Conservation (phyloP, 2,329 filamentous ascomycete species). For the Aspergillus sp. region DNA sequence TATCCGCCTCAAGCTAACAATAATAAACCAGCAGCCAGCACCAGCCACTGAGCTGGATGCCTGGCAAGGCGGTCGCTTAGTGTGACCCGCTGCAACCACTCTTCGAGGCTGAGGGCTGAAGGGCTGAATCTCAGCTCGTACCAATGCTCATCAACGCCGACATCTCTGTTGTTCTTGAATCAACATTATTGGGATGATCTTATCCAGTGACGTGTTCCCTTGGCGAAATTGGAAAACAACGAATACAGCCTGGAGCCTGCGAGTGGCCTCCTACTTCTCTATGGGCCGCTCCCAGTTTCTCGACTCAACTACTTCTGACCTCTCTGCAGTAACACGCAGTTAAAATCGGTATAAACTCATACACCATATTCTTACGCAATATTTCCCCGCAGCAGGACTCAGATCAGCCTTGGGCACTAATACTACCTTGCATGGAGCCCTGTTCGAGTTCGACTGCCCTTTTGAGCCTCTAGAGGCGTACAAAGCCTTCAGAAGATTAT, state of each 20-base stretch:
- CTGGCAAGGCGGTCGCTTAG: constrained; percentile 24
- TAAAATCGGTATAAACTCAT: not conserved
- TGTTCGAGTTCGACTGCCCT: not conserved
- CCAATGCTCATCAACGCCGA: not conserved
- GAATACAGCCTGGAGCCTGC: not conserved
- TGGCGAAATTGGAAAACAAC: not conserved
- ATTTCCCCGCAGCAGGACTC: not conserved
- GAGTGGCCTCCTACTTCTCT: not conserved
- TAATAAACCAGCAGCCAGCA: constrained; percentile 13
- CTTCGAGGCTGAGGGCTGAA: constrained; percentile 12
- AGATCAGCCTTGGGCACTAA: not conserved
- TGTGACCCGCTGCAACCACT: constrained; percentile 20
- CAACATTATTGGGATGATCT: not conserved
- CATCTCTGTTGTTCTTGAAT: not conserved
- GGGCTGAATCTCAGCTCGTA: constrained; percentile 8
- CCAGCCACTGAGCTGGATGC: constrained; percentile 17
- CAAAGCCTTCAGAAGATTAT: not conserved
- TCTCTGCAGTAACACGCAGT: not conserved
- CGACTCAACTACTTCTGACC: too few relatives aligned
- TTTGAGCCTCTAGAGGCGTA: not conserved
- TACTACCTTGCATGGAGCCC: not conserved
- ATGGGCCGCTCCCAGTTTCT: not conserved
- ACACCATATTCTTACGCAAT: not conserved
- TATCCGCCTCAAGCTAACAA: constrained; percentile 15
- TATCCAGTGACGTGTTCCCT: not conserved